Conservation (phyloP, 495 filamentous ascomycete genomes). For the Sporormia fimetaria region DNA sequence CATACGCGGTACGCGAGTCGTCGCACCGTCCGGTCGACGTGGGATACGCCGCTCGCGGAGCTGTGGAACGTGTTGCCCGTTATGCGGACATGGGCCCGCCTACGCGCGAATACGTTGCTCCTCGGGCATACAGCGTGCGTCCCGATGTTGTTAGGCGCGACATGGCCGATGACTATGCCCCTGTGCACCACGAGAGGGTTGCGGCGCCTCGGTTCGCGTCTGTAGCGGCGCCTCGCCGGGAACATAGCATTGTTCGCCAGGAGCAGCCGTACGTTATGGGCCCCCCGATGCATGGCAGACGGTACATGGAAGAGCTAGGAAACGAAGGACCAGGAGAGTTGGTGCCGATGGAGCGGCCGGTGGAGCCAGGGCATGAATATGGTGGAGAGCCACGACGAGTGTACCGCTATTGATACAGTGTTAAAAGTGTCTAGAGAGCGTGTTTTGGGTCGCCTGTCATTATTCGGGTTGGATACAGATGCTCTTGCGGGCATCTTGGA, state of each 20-base stretch:
- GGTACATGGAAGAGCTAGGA: constrained; percentile 23
- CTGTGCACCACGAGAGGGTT: constrained; percentile 22
- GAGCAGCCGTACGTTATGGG: constrained; percentile 17
- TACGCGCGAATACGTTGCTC: constrained; percentile 17
- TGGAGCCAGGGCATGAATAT: constrained; percentile 18
- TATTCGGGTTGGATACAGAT: too few species aligned
- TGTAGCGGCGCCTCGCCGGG: constrained; percentile 18
- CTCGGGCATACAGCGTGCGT: constrained; percentile 27
- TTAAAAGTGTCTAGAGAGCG: constrained; percentile 4
- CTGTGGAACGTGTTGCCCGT: constrained; percentile 14
- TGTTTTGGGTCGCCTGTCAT: too few species aligned
- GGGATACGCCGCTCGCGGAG: constrained; percentile 19
- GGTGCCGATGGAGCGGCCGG: constrained; percentile 7
- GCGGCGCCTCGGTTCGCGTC: constrained; percentile 17
- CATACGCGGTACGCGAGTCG: constrained; percentile 44
- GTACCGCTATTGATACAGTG: constrained; percentile 15
- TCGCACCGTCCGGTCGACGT: constrained; percentile 36
- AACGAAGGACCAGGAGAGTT: too few species aligned
- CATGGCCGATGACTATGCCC: constrained; percentile 12
- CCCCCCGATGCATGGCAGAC: constrained; percentile 8
- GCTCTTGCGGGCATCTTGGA: too few species aligned
- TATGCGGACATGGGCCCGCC: constrained; percentile 25
- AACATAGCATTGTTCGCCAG: constrained; percentile 17
- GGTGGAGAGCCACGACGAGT: constrained; percentile 12
- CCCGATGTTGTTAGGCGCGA: constrained; percentile 24